Evolutionary conservation across 345 rosid species (phyloP).

Genomic region (Hypericum perforatum): DNA sequence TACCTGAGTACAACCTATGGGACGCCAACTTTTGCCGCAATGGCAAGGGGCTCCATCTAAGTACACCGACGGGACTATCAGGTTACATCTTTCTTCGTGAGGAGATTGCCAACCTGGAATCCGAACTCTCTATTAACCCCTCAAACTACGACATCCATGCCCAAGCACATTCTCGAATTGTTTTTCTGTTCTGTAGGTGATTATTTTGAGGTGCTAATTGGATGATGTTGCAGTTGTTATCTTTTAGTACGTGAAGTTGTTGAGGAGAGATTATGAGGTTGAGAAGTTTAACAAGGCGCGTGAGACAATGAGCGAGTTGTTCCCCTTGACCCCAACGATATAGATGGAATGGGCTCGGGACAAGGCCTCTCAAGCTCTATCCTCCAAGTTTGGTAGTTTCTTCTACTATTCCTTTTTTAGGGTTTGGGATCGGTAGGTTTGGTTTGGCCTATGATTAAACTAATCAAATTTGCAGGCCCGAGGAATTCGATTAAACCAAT

Average conservation of each 20-base stretch:
- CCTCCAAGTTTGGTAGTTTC: conserved; percentile 28
- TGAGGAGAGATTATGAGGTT: conserved; percentile 73
- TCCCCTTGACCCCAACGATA: conserved; percentile 66
- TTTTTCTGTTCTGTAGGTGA: too few species aligned
- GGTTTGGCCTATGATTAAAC: too few species aligned
- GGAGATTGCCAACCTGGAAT: conserved; percentile 41
- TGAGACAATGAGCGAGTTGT: conserved; percentile 62
- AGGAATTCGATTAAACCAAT: too few species aligned
- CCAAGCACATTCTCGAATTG: conserved; percentile 28
- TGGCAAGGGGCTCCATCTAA: conserved; percentile 47
- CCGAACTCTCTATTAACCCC: conserved; percentile 50
- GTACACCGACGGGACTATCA: conserved; percentile 43
- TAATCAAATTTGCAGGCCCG: conserved; percentile 32
- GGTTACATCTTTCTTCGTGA: conserved; percentile 46
- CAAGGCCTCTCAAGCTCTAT: conserved; percentile 68
- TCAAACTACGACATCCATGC: conserved; percentile 64
- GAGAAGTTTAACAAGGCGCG: conserved; percentile 74
- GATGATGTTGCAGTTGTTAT: not conserved
- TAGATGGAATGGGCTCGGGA: conserved; percentile 89
- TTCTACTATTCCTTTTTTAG: not conserved
- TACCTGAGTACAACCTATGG: not conserved
- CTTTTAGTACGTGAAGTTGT: conserved; percentile 55
- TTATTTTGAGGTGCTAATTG: not conserved
- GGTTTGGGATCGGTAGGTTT: not conserved
- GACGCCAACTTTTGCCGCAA: conserved; percentile 17